These are phyloP conservation scores for Cercospora beticola DNA, from an alignment of 2,329 filamentous ascomycete genomes.

Conservation along the genomic window DNA sequence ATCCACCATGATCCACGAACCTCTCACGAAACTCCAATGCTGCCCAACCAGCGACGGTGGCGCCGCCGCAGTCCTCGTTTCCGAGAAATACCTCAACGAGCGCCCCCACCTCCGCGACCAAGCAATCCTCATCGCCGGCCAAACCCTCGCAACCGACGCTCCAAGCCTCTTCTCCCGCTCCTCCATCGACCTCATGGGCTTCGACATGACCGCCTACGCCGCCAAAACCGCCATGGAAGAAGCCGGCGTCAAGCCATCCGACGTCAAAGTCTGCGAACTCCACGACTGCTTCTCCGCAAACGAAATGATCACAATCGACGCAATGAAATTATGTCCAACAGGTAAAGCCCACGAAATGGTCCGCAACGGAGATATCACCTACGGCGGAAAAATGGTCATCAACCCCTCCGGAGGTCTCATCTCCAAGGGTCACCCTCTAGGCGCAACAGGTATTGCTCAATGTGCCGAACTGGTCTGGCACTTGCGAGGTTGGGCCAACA, in stretches of 20 bases:
- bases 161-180: slow-evolving; percentile 75
- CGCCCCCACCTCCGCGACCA: slow-evolving; percentile 77
- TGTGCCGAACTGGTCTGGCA: slow-evolving; percentile 96
- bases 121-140: slow-evolving; percentile 86
- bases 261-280: slow-evolving; percentile 83
- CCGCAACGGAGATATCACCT: slow-evolving; percentile 82
- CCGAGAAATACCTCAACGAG: slow-evolving; percentile 80
- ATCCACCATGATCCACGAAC: slow-evolving; percentile 74
- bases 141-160: slow-evolving; percentile 79
- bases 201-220: slow-evolving; percentile 76
- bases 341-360: slow-evolving; percentile 93
- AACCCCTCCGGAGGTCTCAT: slow-evolving; percentile 72
- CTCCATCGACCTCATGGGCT: slow-evolving; percentile 85
- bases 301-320: slow-evolving; percentile 87
- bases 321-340: slow-evolving; percentile 70
- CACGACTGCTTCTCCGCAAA: slow-evolving; percentile 97
- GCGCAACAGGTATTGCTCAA: slow-evolving; percentile 88
- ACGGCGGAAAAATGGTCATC: slow-evolving; percentile 65
- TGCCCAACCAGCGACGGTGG: slow-evolving; percentile 93
- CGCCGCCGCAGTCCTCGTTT: slow-evolving; percentile 84
- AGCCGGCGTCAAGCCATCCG: slow-evolving; percentile 63
- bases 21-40: slow-evolving; percentile 96
- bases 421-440: slow-evolving; percentile 92
- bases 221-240: slow-evolving; percentile 68
- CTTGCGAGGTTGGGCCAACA: slow-evolving; percentile 92